phyloP scores from a whole-genome alignment of 495 filamentous ascomycete species.

The Collariella sp. region DNA sequence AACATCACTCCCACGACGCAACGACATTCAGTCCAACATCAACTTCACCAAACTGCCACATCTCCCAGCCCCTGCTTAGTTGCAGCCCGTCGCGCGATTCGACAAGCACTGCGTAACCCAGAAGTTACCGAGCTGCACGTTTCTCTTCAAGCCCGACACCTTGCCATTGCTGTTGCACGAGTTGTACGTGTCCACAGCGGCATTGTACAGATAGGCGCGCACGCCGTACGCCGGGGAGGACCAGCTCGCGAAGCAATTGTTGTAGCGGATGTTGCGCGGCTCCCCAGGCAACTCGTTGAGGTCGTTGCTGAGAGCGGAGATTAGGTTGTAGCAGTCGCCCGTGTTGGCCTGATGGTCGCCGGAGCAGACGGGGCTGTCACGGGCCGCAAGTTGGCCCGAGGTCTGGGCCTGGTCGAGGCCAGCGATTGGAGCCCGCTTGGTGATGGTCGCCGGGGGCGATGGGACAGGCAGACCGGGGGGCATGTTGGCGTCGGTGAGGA shows the following conservation, averaged over 20 bases:
- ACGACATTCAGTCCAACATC: no score
- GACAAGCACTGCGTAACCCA: background rate
- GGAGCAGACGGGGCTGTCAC: no score
- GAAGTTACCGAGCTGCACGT: background rate
- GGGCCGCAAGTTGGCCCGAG: no score
- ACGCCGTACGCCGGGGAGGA: background rate
- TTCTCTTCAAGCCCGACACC: background rate
- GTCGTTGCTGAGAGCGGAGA: background rate
- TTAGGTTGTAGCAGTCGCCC: no score
- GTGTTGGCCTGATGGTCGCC: no score
- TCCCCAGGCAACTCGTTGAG: background rate
- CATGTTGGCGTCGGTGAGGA: background rate
- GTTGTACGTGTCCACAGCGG: background rate
- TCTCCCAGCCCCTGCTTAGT: background rate
- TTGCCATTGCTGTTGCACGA: background rate
- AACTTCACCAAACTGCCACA: background rate
- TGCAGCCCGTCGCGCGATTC: background rate
- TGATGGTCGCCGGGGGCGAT: no score
- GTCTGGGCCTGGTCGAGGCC: background rate
- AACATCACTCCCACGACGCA: no score
- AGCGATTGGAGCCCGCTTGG: no score
- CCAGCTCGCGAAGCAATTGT: background rate
- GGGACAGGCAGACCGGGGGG: background rate
- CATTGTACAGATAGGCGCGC: background rate
- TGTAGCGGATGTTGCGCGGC: conserved; percentile 1